phyloP scores from a whole-genome alignment of 345 rosid species.

The Eutrema japonicum region DNA sequence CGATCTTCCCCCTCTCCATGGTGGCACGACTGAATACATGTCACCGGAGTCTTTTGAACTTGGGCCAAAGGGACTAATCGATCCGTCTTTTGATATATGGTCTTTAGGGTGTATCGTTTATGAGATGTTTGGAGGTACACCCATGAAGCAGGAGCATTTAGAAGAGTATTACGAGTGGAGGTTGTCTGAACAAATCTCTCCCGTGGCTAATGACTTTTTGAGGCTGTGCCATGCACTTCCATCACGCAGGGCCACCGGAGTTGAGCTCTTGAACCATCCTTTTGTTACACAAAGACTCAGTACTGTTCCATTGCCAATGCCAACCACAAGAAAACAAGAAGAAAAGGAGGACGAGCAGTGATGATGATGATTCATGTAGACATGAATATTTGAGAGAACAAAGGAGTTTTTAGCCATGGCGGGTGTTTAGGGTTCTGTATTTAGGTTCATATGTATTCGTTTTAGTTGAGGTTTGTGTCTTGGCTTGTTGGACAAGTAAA shows the following conservation, averaged over 20 bases:
- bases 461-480: no score
- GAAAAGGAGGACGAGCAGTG: neutral
- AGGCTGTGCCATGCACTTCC: neutral
- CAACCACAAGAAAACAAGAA: neutral
- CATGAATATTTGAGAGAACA: no score
- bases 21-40: neutral
- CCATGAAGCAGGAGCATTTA: neutral
- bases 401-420: no score
- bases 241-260: no score
- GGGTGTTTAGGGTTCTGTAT: no score
- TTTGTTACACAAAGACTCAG: neutral
- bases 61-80: neutral
- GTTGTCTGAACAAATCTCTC: neutral
- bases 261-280: neutral
- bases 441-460: no score
- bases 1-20: neutral
- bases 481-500: no score
- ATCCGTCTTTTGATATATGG: neutral
- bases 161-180: neutral
- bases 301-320: neutral
- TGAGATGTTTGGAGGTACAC: neutral
- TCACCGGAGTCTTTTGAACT: neutral
- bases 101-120: neutral
- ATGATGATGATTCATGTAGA: no score
- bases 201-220: neutral